Percentiles rank a stretch among this genome's conserved stretches.
Conservation (phyloP, 257 asterid species). For the Solanum arcanum region DNA sequence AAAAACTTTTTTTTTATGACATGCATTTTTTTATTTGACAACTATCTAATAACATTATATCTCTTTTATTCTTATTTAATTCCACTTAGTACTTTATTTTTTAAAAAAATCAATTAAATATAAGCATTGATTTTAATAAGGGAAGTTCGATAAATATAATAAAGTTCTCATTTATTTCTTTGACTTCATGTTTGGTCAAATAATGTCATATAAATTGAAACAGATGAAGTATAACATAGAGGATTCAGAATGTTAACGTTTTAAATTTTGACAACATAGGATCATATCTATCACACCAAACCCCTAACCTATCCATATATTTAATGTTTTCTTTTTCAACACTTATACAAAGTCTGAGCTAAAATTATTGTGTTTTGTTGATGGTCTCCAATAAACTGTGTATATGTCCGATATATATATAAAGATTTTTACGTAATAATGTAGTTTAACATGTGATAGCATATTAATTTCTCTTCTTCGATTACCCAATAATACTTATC, state of each 20-base stretch:
- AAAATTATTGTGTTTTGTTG: fast-evolving
- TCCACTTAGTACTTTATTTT: not conserved
- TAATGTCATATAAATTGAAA: not conserved
- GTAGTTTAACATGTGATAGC: not conserved
- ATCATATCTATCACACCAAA: not conserved
- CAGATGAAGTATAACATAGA: no score
- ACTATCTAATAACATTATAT: not conserved
- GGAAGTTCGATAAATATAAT: not conserved
- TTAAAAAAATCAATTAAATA: not conserved
- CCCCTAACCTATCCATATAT: not conserved
- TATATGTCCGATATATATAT: not conserved
- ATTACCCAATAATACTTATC: not conserved
- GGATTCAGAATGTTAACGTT: not conserved
- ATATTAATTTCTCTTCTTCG: not conserved
- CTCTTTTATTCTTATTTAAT: not conserved
- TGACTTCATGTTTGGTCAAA: not conserved
- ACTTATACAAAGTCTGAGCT: no score
- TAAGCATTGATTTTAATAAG: not conserved
- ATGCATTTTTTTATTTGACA: no score
- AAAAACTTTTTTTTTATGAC: not conserved
- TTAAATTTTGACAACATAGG: not conserved
- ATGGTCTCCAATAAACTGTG: not conserved
- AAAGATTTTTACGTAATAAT: not conserved
- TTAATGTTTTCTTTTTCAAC: not conserved
- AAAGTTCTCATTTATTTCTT: not conserved